These are phyloP conservation scores for Ophiostoma sp. DNA, from an alignment of 2,329 filamentous ascomycete genomes.

Conservation along the genomic window DNA sequence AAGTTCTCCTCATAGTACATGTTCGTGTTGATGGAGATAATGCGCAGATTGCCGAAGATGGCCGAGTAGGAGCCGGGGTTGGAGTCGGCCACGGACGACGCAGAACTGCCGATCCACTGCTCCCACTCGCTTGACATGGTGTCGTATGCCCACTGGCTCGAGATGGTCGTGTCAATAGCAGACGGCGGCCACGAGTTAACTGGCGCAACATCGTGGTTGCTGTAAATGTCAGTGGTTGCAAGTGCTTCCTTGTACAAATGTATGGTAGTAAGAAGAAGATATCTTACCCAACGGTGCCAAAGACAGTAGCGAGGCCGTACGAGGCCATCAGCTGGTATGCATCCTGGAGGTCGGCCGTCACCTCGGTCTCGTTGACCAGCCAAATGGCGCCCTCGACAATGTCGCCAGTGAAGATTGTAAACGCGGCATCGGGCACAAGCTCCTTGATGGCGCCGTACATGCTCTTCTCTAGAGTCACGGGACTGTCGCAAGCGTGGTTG, in stretches of 20 bases:
- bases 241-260: too few relatives aligned
- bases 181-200: slow-evolving; percentile 7
- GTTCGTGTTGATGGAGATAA: slow-evolving; percentile 6
- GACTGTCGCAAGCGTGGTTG: background rate
- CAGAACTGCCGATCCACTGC: background rate
- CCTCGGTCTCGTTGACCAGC: background rate
- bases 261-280: too few relatives aligned
- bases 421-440: background rate
- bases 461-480: background rate
- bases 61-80: slow-evolving; percentile 1
- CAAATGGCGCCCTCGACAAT: background rate
- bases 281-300: background rate
- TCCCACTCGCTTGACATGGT: background rate
- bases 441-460: background rate
- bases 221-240: too few relatives aligned
- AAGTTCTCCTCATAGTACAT: slow-evolving; percentile 6
- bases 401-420: background rate
- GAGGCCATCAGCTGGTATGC: background rate
- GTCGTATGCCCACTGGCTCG: slow-evolving; percentile 3
- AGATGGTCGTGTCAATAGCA: background rate
- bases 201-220: background rate
- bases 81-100: background rate
- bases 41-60: background rate
- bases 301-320: background rate
- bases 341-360: background rate